phyloP scores from a whole-genome alignment of 208 protist genomes.

The Trypanosoma scelopori region DNA sequence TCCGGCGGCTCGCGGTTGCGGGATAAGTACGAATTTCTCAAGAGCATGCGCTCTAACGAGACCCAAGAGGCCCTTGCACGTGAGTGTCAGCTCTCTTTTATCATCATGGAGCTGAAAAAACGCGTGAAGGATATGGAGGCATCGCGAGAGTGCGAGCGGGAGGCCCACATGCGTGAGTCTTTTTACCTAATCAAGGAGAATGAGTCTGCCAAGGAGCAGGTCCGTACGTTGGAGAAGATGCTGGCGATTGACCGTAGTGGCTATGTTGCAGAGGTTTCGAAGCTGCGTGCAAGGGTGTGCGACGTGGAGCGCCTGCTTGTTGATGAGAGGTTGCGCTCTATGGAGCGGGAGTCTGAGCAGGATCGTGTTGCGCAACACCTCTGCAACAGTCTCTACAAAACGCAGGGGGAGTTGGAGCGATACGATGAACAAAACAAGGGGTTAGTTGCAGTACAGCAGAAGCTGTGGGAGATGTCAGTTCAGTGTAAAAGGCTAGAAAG shows the following conservation, averaged over 20 bases:
- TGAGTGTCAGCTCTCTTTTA: conserved; percentile 18
- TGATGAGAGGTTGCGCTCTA: neutral
- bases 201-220: conserved; percentile 16
- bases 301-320: conserved; percentile 4
- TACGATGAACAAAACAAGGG: conserved; percentile 9
- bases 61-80: conserved; percentile 25
- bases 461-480: neutral
- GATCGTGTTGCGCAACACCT: conserved; percentile 21
- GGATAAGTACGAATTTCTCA: conserved; percentile 21
- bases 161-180: conserved; percentile 18
- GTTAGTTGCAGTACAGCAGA: conserved; percentile 9
- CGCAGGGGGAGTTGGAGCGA: conserved; percentile 15
- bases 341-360: conserved; percentile 3
- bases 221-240: conserved; percentile 8
- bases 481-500: neutral
- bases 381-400: conserved; percentile 14
- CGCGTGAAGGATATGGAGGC: conserved; percentile 6
- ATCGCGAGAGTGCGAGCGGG: conserved; percentile 15
- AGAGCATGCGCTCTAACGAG: conserved; percentile 24
- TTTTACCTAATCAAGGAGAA: conserved; percentile 28
- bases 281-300: neutral
- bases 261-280: conserved; percentile 1
- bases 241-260: neutral
- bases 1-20: neutral
- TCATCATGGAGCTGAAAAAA: conserved; percentile 25